These are phyloP conservation scores for Saccharomyces hybrid DNA, from an alignment of 1,139 yeast genomes.

Conservation along the genomic window DNA sequence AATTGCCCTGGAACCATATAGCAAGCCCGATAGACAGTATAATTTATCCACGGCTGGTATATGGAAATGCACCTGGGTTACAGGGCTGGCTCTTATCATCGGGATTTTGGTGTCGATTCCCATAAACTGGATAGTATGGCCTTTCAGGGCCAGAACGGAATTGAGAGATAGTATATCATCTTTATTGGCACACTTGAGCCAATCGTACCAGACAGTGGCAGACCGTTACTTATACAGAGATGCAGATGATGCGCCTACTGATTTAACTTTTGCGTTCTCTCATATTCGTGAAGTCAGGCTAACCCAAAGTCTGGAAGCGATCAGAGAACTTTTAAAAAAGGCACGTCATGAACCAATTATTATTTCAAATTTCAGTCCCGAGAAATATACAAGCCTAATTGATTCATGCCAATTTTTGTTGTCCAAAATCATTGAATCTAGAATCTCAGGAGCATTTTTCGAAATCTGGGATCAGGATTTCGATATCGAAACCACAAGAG, in stretches of 20 bases:
- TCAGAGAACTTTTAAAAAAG: conserved; percentile 34
- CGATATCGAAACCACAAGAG: conserved; percentile 33
- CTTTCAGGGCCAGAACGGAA: conserved; percentile 41
- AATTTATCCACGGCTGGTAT: conserved; percentile 20
- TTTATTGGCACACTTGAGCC: conserved; percentile 37
- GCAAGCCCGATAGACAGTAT: conserved; percentile 10
- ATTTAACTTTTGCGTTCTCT: conserved; percentile 37
- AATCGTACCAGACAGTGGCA: conserved; percentile 41
- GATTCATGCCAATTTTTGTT: conserved; percentile 36
- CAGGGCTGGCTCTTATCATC: conserved; percentile 35
- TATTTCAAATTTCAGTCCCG: conserved; percentile 27
- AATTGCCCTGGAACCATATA: conserved; percentile 32
- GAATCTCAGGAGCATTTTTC: conserved; percentile 42
- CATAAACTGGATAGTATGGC: conserved; percentile 43
- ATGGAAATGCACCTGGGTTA: conserved; percentile 37
- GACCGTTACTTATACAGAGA: conserved; percentile 45
- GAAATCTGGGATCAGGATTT: conserved; percentile 40
- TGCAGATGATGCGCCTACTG: conserved; percentile 40
- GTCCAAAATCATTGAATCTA: conserved; percentile 41
- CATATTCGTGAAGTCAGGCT: conserved; percentile 43
- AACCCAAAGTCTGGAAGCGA: conserved; percentile 38
- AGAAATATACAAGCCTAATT: conserved; percentile 30
- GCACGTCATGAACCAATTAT: conserved; percentile 36
- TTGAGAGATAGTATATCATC: conserved; percentile 37
- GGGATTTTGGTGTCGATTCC: conserved; percentile 36